phyloP scores from a whole-genome alignment of 2,329 filamentous ascomycete genomes.

The Ciborinia camelliae region DNA sequence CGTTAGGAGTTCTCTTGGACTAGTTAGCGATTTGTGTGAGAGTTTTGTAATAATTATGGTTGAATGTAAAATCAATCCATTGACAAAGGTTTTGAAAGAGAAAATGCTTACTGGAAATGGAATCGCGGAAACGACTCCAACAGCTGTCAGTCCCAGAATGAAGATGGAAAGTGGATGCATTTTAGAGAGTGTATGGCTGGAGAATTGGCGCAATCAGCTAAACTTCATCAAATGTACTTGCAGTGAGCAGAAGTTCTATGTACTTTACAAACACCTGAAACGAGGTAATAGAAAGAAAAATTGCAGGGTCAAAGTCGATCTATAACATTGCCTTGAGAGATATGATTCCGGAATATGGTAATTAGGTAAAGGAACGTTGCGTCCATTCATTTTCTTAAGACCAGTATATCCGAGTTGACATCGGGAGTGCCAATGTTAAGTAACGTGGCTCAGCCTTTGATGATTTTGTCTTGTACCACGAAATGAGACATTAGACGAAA shows the following conservation, averaged over 20 bases:
- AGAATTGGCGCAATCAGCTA: no score
- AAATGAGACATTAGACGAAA: constrained; percentile 11
- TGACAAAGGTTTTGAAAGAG: neutral
- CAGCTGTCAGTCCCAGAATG: neutral
- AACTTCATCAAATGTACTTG: neutral
- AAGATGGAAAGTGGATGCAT: neutral
- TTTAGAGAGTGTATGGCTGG: neutral
- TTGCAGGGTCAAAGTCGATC: no score
- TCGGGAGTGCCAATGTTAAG: neutral
- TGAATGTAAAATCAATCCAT: no score
- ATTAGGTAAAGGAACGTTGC: neutral
- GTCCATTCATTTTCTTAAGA: neutral
- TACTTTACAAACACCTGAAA: neutral
- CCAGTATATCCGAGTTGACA: neutral
- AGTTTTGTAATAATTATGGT: no score
- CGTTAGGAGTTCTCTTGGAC: neutral
- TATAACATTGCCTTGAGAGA: neutral
- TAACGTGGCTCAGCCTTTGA: neutral
- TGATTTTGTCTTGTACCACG: neutral
- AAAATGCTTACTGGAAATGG: neutral
- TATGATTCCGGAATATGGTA: neutral
- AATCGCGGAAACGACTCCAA: neutral
- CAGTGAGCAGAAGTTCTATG: neutral
- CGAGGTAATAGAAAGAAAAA: neutral
- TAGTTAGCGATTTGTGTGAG: neutral